phyloP scores from a whole-genome alignment of 2,329 filamentous ascomycete genomes.

The Trichoderma guizhouense region DNA sequence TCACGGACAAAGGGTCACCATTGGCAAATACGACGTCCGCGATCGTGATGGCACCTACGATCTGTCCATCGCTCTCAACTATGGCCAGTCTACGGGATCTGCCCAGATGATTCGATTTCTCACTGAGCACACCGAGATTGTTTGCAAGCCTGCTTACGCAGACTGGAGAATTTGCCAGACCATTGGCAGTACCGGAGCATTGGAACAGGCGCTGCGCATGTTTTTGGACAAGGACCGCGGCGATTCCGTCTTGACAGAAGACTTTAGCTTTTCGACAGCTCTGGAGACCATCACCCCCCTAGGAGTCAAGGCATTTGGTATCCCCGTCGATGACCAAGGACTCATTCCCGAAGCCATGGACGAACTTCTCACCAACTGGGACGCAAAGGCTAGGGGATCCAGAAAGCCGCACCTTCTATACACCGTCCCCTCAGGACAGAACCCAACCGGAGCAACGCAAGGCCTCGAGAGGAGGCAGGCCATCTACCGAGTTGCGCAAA shows the following conservation, averaged over 20 bases:
- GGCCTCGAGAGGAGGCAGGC: constrained; percentile 62
- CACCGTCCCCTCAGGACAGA: constrained; percentile 74
- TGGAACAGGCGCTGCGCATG: constrained; percentile 82
- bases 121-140: constrained; percentile 91
- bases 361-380: constrained; percentile 49
- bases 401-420: constrained; percentile 56
- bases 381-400: constrained; percentile 40
- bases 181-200: constrained; percentile 78
- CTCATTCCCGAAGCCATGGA: constrained; percentile 52
- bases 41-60: constrained; percentile 59
- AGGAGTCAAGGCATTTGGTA: constrained; percentile 50
- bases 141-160: constrained; percentile 79
- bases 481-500: constrained; percentile 74
- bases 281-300: constrained; percentile 56
- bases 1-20: constrained; percentile 57
- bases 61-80: constrained; percentile 86
- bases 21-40: constrained; percentile 80
- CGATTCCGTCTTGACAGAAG: constrained; percentile 80
- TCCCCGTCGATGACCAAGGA: constrained; percentile 52
- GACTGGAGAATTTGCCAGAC: constrained; percentile 87
- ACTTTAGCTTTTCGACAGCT: constrained; percentile 82
- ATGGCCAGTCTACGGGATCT: constrained; percentile 81
- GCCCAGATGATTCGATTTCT: constrained; percentile 86
- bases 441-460: constrained; percentile 86
- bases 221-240: constrained; percentile 66